Conservation (phyloP, 345 rosid species). For the Toxicodendron radicans region DNA sequence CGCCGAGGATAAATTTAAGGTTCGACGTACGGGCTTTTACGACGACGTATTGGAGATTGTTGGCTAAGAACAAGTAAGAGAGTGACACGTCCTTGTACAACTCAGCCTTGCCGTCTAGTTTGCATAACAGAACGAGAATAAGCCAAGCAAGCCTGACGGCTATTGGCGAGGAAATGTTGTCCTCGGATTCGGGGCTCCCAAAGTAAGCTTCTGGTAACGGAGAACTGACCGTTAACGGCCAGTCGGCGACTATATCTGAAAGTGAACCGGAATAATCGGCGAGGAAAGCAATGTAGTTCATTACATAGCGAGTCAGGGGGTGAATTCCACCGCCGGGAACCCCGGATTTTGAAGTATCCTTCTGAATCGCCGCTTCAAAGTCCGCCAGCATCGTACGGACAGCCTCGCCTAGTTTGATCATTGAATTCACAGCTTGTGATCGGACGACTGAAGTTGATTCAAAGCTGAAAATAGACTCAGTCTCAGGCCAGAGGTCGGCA, state of each 20-base stretch:
- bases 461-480: constrained; percentile 48
- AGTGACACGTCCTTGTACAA: constrained; percentile 57
- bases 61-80: constrained; percentile 73
- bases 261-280: constrained; percentile 56
- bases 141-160: constrained; percentile 60
- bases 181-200: constrained; percentile 26
- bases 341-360: constrained; percentile 48
- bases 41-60: constrained; percentile 75
- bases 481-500: constrained; percentile 45
- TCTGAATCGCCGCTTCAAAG: constrained; percentile 60
- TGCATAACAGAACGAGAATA: constrained; percentile 65
- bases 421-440: constrained; percentile 43
- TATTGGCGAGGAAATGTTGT: constrained; percentile 37
- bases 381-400: constrained; percentile 47
- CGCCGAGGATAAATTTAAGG: constrained; percentile 52
- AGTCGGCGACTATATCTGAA: constrained; percentile 56
- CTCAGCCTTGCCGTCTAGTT: constrained; percentile 66
- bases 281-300: constrained; percentile 74
- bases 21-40: constrained; percentile 57
- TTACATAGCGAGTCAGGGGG: constrained; percentile 73
- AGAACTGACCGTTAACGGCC: constrained; percentile 38
- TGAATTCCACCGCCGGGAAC: constrained; percentile 76
- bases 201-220: constrained; percentile 50
- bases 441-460: constrained; percentile 45
- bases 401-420: constrained; percentile 47